Conservation (phyloP, 345 rosid species). For the Firmiana major region DNA sequence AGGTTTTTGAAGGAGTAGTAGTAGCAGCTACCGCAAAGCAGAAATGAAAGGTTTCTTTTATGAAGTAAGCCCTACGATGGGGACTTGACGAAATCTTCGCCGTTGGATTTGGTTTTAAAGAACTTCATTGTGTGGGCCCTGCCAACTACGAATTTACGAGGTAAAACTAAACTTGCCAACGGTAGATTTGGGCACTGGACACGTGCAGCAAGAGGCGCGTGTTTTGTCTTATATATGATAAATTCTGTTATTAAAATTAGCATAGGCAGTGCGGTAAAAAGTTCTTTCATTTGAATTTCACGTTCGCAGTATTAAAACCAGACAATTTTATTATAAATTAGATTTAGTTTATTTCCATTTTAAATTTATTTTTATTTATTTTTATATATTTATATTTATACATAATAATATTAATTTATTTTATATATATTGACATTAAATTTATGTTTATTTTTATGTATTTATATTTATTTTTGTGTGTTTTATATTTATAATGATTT, state of each 20-base stretch:
- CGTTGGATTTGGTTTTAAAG: slow-evolving; percentile 24
- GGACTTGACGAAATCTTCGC: slow-evolving; percentile 16
- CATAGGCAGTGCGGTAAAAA: neutral
- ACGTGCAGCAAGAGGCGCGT: neutral
- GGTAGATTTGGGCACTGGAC: neutral
- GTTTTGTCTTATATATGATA: neutral
- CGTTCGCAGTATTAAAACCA: no score
- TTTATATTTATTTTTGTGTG: no score
- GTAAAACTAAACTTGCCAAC: neutral
- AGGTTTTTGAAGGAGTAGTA: neutral
- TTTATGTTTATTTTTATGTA: no score
- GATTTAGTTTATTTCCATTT: no score
- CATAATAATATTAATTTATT: no score
- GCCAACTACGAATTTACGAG: neutral
- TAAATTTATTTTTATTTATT: no score
- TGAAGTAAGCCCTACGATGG: slow-evolving; percentile 28
- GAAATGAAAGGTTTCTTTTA: slow-evolving; percentile 14
- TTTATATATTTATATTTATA: no score
- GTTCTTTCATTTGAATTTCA: no score
- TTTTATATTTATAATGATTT: no score
- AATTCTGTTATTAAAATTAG: neutral
- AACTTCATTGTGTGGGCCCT: slow-evolving; percentile 16
- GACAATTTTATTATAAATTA: no score
- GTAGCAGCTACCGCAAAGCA: slow-evolving; percentile 11
- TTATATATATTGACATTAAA: no score